These are phyloP conservation scores for Dioszegia hungarica DNA, from an alignment of 768 basidiomycete species.

Conservation along the genomic window DNA sequence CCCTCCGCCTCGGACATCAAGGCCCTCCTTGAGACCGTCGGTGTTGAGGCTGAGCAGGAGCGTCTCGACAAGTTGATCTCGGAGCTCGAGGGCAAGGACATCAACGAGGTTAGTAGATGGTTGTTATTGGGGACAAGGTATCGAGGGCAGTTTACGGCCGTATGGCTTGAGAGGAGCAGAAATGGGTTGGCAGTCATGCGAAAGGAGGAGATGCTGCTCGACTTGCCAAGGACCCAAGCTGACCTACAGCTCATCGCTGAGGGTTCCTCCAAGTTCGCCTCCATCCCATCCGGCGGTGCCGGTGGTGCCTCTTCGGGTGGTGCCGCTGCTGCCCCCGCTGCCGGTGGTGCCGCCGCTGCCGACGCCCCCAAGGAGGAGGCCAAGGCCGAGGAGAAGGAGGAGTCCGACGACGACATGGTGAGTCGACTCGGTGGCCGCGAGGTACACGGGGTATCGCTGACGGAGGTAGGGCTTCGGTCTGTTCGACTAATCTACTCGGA, in stretches of 20 bases:
- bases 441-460: neutral
- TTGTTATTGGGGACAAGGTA: too few relatives aligned
- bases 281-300: conserved; percentile 90
- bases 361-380: conserved; percentile 63
- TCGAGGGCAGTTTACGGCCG: too few relatives aligned
- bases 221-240: neutral
- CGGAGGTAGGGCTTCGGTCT: conserved; percentile 68
- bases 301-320: conserved; percentile 48
- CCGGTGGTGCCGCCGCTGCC: conserved; percentile 58
- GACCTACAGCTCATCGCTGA: conserved; percentile 72
- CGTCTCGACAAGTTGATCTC: conserved; percentile 76
- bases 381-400: conserved; percentile 71
- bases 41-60: conserved; percentile 79
- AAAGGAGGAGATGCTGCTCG: neutral
- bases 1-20: conserved; percentile 84
- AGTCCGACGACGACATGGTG: conserved; percentile 94
- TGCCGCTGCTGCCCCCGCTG: conserved; percentile 57
- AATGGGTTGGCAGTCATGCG: too few relatives aligned
- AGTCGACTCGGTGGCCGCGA: conserved; percentile 3
- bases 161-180: too few relatives aligned
- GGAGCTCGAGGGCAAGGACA: conserved; percentile 85
- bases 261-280: conserved; percentile 88
- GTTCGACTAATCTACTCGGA: conserved; percentile 67
- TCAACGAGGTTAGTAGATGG: conserved; percentile 66
- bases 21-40: conserved; percentile 76